Conservation (phyloP, 257 asterid species). For the Henckelia pumila region DNA sequence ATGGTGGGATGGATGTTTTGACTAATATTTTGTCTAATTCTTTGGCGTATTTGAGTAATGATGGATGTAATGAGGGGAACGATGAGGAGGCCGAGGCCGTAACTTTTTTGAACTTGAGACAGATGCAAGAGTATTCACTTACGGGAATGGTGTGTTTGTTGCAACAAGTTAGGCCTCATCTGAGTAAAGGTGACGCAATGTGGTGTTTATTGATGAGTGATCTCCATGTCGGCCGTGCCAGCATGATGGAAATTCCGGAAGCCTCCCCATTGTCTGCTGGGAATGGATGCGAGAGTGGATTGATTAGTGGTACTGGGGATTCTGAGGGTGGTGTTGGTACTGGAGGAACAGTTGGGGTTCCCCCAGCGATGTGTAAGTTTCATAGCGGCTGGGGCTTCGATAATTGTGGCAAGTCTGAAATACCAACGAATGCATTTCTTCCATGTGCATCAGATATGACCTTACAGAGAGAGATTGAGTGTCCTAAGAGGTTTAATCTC, state of each 20-base stretch:
- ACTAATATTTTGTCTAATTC: conserved; percentile 73
- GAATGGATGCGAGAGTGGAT: conserved; percentile 35
- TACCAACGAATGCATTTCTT: conserved; percentile 53
- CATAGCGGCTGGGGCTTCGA: conserved; percentile 93
- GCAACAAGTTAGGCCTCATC: conserved; percentile 80
- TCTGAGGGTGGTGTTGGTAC: conserved; percentile 39
- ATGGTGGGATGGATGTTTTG: conserved; percentile 89
- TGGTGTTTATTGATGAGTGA: conserved; percentile 94
- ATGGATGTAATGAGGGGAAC: conserved; percentile 28
- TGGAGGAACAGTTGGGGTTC: conserved; percentile 67
- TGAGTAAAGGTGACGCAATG: conserved; percentile 88
- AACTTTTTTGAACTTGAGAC: conserved; percentile 61
- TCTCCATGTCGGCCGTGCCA: conserved; percentile 87
- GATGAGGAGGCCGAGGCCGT: conserved; percentile 42
- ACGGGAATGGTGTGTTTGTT: conserved; percentile 80
- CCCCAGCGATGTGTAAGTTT: conserved; percentile 77
- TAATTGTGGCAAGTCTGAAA: conserved; percentile 58
- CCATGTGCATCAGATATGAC: conserved; percentile 58
- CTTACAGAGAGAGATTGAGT: conserved; percentile 78
- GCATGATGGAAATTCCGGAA: conserved; percentile 73
- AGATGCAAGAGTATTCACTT: conserved; percentile 78
- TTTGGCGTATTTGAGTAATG: conserved; percentile 60
- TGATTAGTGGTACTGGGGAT: conserved; percentile 29
- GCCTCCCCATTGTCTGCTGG: conserved; percentile 48
- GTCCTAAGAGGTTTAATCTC: conserved; percentile 85